Evolutionary conservation across 148 eudicot genomes (phyloP), one percentile per base, ranked within the genome.

Genomic region (Rhododendron vialii): DNA sequence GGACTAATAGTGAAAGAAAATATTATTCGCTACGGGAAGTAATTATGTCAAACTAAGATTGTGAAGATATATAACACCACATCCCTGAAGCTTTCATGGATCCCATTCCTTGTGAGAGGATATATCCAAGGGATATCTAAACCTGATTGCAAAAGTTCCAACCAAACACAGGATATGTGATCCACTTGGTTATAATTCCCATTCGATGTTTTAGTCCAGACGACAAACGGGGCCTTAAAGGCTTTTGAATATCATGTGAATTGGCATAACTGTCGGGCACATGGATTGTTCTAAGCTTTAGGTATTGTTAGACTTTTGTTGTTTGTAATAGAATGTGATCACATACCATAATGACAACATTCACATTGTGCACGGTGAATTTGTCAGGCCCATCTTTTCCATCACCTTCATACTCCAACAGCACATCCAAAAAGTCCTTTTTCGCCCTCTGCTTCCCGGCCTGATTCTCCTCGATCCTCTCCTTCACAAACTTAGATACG

Each of bases 371-470:
- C 35, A 73, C 71, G 15, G 86, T 50, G 22, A 75, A 18, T 80
- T 84, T 84, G 3, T 75, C 69, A 7, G 81, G 57, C 81, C 86
- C 80, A 51, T 84, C 86, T 51, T 84, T 84, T 36, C 86, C 86
- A 35, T 75, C 86, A 17, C 69, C 86, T 22, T 75, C 81, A 35
- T 76, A 75, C 51, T 84, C 86, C 86, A 84, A 75, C 69, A 75
- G 30, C 10, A 53, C 77, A 53, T 75, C 86, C 80, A 84, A 36
- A 57, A 84, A 84, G 65, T 84, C 85, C 33, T 26, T 83, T 1
- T 38, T 45, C 18, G 0, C 22, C 47, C 36, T 84, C 41, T 74
- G 33, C 15, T 0, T 84, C 12, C 86, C 86, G 7, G 81, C 36
- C 57, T 84, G 18, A 71, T 75, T 71, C 69, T 71, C 24, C 20